Evolutionary conservation across 257 asterid species (phyloP).

Genomic region (Forsythia suspensa): DNA sequence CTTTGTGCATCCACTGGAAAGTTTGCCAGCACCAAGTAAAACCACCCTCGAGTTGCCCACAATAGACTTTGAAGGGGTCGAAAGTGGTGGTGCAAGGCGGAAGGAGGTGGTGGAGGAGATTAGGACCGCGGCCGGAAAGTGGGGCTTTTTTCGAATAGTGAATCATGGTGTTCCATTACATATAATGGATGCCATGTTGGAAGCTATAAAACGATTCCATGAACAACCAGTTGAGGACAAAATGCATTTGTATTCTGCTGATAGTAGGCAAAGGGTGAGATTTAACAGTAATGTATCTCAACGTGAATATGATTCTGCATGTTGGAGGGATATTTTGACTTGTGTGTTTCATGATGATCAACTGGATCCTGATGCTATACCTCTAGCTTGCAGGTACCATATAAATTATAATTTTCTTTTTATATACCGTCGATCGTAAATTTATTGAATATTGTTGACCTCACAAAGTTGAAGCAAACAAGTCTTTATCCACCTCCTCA

Average conservation of each 20-base stretch:
- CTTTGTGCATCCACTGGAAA: constrained; percentile 26
- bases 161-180: constrained; percentile 34
- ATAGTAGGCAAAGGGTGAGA: constrained; percentile 21
- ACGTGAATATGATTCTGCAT: constrained; percentile 22
- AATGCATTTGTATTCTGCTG: constrained; percentile 22
- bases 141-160: constrained; percentile 45
- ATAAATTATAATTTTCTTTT: too few relatives aligned
- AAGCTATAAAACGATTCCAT: constrained; percentile 34
- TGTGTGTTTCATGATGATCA: constrained; percentile 20
- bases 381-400: constrained; percentile 24
- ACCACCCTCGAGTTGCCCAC: constrained; percentile 27
- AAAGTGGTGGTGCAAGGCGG: background rate
- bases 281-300: constrained; percentile 25
- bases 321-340: constrained; percentile 39
- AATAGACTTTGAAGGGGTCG: constrained; percentile 28
- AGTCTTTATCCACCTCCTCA: too few relatives aligned
- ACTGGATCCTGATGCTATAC: constrained; percentile 23
- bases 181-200: constrained; percentile 40
- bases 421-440: too few relatives aligned
- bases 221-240: constrained; percentile 33
- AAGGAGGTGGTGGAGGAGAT: constrained; percentile 30
- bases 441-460: too few relatives aligned
- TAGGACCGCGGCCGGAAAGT: constrained; percentile 20
- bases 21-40: background rate
- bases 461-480: too few relatives aligned